These are phyloP conservation scores for Botrytis hyacinthi DNA, from an alignment of 2,329 filamentous ascomycete species.

Conservation along the genomic window DNA sequence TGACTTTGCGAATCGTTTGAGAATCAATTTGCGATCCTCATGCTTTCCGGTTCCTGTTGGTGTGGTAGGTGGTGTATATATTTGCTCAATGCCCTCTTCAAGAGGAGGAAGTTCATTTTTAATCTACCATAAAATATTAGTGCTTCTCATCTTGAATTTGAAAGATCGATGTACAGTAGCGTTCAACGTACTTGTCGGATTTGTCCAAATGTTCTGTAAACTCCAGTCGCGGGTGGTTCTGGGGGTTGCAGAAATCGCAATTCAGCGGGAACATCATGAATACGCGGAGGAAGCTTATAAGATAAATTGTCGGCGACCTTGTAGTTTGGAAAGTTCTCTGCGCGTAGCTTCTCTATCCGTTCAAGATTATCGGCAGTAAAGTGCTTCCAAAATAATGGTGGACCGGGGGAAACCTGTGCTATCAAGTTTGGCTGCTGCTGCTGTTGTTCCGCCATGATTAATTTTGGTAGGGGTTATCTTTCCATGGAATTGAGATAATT, in stretches of 20 bases:
- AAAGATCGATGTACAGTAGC: not conserved
- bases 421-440: slow-evolving; percentile 45
- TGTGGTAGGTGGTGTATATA: slow-evolving; percentile 49
- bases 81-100: slow-evolving; percentile 67
- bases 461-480: not conserved
- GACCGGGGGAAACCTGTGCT: slow-evolving; percentile 74
- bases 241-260: slow-evolving; percentile 80
- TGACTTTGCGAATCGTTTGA: slow-evolving; percentile 78
- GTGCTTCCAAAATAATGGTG: slow-evolving; percentile 84
- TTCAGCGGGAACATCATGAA: slow-evolving; percentile 48
- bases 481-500: not conserved
- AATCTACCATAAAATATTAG: slow-evolving; percentile 42
- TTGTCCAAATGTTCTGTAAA: slow-evolving; percentile 73
- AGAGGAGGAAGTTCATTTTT: slow-evolving; percentile 64
- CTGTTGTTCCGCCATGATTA: slow-evolving; percentile 52
- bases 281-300: slow-evolving; percentile 34
- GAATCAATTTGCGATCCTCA: slow-evolving; percentile 62
- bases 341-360: slow-evolving; percentile 51
- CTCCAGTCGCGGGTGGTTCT: slow-evolving; percentile 65
- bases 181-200: slow-evolving; percentile 52
- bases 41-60: slow-evolving; percentile 48
- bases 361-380: slow-evolving; percentile 76
- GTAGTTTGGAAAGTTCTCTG: slow-evolving; percentile 29
- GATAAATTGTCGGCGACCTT: slow-evolving; percentile 22
- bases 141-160: not conserved